Evolutionary conservation across 1,284 basidiomycete genomes (phyloP).

Genomic region (Ustilago esculenta): DNA sequence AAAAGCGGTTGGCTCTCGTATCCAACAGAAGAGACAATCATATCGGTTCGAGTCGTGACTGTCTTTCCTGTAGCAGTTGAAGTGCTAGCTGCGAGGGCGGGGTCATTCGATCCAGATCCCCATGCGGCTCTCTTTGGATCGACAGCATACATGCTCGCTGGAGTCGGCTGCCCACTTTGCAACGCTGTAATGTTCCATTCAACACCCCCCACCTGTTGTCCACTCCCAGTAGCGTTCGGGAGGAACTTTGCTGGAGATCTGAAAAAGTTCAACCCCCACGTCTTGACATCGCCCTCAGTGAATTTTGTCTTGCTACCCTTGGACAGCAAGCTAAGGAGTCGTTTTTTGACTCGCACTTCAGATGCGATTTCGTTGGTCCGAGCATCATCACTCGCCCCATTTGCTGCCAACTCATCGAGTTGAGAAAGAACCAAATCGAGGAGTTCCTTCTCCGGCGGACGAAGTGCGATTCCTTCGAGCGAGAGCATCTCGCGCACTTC

Average conservation of each 20-base stretch:
- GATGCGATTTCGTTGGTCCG: slow-evolving; percentile 28
- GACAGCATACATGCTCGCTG: slow-evolving; percentile 21
- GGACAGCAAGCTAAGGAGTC: slow-evolving; percentile 73
- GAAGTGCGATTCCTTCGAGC: slow-evolving; percentile 77
- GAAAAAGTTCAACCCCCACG: slow-evolving; percentile 60
- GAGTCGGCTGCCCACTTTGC: slow-evolving; percentile 20
- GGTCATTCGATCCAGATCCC: slow-evolving; percentile 10
- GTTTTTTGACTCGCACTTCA: slow-evolving; percentile 69
- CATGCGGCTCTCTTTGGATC: slow-evolving; percentile 35
- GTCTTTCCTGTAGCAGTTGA: slow-evolving; percentile 72
- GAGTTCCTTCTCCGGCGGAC: slow-evolving; percentile 65
- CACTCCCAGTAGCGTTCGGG: background rate
- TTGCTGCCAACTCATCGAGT: slow-evolving; percentile 41
- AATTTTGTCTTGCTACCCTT: slow-evolving; percentile 75
- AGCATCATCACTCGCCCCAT: slow-evolving; percentile 9
- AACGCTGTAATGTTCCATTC: slow-evolving; percentile 55
- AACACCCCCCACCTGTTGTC: slow-evolving; percentile 20
- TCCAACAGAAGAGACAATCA: slow-evolving; percentile 88
- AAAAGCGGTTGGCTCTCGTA: slow-evolving; percentile 77
- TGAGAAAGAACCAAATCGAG: slow-evolving; percentile 65
- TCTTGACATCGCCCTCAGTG: slow-evolving; percentile 16
- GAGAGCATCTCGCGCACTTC: slow-evolving; percentile 90
- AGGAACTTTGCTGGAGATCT: slow-evolving; percentile 54
- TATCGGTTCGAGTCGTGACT: slow-evolving; percentile 74
- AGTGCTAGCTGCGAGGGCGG: slow-evolving; percentile 9